phyloP scores from a whole-genome alignment of 2,329 filamentous ascomycete genomes.

The Hypoxylon sp. region DNA sequence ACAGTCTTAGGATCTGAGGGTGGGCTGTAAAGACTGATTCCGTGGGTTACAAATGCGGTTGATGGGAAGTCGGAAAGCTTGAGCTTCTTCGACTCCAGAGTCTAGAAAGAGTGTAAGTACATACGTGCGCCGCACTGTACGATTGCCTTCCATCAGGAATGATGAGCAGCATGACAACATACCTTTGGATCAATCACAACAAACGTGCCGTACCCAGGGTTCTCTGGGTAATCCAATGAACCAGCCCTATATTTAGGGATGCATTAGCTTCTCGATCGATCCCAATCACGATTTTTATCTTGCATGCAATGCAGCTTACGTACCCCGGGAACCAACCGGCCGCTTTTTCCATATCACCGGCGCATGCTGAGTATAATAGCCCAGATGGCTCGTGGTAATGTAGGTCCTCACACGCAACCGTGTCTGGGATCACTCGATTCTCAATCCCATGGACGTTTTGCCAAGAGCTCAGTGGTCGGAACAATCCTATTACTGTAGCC shows the following conservation, averaged over 20 bases:
- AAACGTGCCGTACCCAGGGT: constrained; percentile 61
- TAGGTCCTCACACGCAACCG: constrained; percentile 72
- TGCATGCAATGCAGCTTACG: constrained; percentile 14
- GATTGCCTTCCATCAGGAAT: neutral
- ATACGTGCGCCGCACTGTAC: neutral
- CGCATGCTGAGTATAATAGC: constrained; percentile 70
- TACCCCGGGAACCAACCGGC: constrained; percentile 50
- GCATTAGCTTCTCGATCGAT: constrained; percentile 1
- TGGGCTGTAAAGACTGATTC: constrained; percentile 68
- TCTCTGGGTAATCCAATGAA: constrained; percentile 54
- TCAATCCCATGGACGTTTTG: constrained; percentile 47
- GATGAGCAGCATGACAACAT: constrained; percentile 38
- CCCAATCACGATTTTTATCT: constrained; percentile 61
- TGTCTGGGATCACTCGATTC: constrained; percentile 62
- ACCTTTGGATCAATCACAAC: constrained; percentile 70
- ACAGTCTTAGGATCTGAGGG: constrained; percentile 63
- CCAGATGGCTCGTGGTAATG: constrained; percentile 67
- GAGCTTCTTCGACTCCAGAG: constrained; percentile 62
- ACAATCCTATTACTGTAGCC: constrained; percentile 38
- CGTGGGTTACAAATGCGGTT: constrained; percentile 70
- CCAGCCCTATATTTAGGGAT: constrained; percentile 33
- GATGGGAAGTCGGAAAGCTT: constrained; percentile 64
- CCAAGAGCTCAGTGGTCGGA: constrained; percentile 38
- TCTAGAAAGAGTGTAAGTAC: constrained; percentile 54
- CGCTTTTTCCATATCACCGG: constrained; percentile 56